These are phyloP conservation scores for Cryphonectria japonica DNA, from an alignment of 2,329 filamentous ascomycete genomes.

Conservation along the genomic window DNA sequence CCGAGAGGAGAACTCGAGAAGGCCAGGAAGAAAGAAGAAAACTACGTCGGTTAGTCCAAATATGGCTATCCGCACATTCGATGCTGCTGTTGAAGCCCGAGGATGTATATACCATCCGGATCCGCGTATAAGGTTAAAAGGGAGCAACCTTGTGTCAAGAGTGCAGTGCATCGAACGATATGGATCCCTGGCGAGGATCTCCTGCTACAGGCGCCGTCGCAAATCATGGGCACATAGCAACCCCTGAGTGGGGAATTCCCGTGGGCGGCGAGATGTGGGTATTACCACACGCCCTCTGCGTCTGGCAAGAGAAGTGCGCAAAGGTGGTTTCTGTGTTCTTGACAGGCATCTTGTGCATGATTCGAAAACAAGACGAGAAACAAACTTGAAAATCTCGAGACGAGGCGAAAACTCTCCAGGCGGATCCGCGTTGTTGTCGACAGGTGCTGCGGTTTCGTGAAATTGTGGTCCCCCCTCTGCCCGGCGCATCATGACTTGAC, in stretches of 20 bases:
- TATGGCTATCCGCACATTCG: neutral
- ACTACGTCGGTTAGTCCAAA: neutral
- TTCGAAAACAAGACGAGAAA: conserved; percentile 7
- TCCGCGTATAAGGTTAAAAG: conserved; percentile 5
- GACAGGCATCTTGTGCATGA: neutral
- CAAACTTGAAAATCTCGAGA: conserved; percentile 7
- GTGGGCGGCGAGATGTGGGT: neutral
- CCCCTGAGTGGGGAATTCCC: conserved; percentile 22
- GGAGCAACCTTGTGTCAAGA: conserved; percentile 6
- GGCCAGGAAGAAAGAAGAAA: neutral
- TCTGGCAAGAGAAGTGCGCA: neutral
- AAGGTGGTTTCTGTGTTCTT: neutral
- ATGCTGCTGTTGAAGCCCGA: neutral
- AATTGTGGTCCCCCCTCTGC: neutral
- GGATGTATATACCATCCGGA: conserved; percentile 1
- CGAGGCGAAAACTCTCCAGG: conserved; percentile 3
- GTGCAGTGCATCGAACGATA: conserved; percentile 11
- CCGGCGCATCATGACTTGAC: neutral
- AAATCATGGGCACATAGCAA: conserved; percentile 24
- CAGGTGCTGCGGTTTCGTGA: conserved; percentile 11
- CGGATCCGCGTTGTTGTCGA: neutral
- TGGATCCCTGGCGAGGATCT: conserved; percentile 14
- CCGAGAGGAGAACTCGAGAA: neutral
- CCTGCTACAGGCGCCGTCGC: conserved; percentile 26
- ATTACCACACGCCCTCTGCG: neutral